These are phyloP conservation scores for Penicillium sp. DNA, from an alignment of 2,329 filamentous ascomycete species.

Conservation along the genomic window DNA sequence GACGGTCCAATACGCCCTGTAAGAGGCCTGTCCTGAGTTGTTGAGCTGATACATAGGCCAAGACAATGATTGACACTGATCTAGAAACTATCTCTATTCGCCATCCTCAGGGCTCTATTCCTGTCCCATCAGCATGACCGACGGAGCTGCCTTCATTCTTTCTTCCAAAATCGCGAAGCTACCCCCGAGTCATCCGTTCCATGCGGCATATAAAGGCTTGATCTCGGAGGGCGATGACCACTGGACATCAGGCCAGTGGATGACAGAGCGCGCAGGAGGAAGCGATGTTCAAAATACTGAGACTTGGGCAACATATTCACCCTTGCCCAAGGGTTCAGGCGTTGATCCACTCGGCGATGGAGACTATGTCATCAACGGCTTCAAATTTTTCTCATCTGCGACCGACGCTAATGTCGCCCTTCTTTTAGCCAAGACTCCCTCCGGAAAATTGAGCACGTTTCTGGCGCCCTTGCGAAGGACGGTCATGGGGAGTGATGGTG, in stretches of 20 bases:
- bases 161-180: constrained; percentile 26
- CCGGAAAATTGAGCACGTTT: constrained; percentile 65
- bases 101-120: constrained; percentile 65
- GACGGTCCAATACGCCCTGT: constrained; percentile 39
- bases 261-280: constrained; percentile 47
- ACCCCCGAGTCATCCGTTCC: constrained; percentile 32
- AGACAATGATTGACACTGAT: not conserved
- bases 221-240: constrained; percentile 37
- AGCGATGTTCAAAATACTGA: constrained; percentile 45
- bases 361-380: constrained; percentile 61
- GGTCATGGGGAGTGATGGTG: constrained; percentile 23
- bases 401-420: constrained; percentile 70
- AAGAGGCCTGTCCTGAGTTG: constrained; percentile 12
- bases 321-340: constrained; percentile 17
- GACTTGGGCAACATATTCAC: constrained; percentile 41
- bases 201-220: constrained; percentile 34
- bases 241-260: constrained; percentile 49
- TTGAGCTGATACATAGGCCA: not conserved
- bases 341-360: constrained; percentile 33
- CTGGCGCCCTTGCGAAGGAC: constrained; percentile 65
- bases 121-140: constrained; percentile 69
- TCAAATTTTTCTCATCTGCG: constrained; percentile 75
- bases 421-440: constrained; percentile 65
- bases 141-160: constrained; percentile 47
- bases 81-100: constrained; percentile 62